Conservation (phyloP, 768 basidiomycete genomes). For the Lactarius trivialis region DNA sequence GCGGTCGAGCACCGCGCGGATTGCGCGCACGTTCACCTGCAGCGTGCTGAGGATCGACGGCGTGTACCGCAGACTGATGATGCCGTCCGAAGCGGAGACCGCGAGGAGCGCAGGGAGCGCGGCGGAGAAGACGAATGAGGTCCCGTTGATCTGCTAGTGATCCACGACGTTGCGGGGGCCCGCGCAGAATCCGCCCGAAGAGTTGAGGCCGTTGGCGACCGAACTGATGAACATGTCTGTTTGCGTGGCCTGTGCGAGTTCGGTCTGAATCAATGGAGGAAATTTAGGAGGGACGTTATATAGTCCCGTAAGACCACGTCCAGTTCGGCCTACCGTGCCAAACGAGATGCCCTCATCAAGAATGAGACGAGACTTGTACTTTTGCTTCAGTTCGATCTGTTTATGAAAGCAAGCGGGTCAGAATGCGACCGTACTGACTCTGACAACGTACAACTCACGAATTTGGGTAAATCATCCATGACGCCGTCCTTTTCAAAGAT, state of each 20-base stretch:
- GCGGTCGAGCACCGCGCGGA: conserved; percentile 74
- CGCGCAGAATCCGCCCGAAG: too few species aligned
- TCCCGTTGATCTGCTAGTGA: too few species aligned
- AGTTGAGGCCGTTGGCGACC: too few species aligned
- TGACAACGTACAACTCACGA: conserved; percentile 48
- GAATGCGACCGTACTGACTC: not conserved
- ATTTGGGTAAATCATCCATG: conserved; percentile 86
- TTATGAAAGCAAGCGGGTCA: not conserved
- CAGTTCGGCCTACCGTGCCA: conserved; percentile 86
- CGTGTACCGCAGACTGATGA: conserved; percentile 33
- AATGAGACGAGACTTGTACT: conserved; percentile 93
- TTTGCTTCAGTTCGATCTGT: conserved; percentile 93
- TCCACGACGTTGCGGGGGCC: too few species aligned
- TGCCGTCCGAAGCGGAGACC: not conserved
- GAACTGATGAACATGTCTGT: not conserved
- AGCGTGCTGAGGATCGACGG: too few species aligned
- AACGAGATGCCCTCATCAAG: conserved; percentile 94
- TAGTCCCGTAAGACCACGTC: conserved; percentile 89
- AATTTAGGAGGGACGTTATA: conserved; percentile 34
- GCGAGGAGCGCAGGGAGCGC: too few species aligned
- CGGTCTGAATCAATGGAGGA: not conserved
- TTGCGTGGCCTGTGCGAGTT: not conserved
- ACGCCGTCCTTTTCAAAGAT: conserved; percentile 80
- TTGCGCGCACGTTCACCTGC: not conserved
- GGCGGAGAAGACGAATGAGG: too few species aligned